These are phyloP conservation scores for Penicillium longicatenatum DNA, from an alignment of 495 filamentous ascomycete genomes.

Conservation along the genomic window DNA sequence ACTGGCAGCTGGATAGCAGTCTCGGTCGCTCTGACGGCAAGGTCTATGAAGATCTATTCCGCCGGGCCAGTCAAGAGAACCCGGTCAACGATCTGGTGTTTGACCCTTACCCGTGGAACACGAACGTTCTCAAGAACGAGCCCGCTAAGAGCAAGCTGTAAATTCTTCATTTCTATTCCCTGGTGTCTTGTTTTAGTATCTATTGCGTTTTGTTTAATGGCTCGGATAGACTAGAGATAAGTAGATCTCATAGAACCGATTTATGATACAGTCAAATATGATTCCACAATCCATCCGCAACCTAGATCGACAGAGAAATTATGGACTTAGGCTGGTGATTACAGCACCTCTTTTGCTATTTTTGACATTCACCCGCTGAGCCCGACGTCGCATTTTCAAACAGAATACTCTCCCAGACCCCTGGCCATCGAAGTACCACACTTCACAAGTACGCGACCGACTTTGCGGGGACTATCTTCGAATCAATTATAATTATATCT, in stretches of 20 bases:
- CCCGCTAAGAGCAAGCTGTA: constrained; percentile 44
- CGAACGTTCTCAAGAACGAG: constrained; percentile 57
- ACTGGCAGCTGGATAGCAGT: constrained; percentile 69
- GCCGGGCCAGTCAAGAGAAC: constrained; percentile 65
- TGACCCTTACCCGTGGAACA: constrained; percentile 67
- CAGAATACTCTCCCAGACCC: background rate
- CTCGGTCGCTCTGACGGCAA: constrained; percentile 66
- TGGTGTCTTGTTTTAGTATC: background rate
- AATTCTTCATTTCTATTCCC: constrained; percentile 2
- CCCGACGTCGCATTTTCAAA: no score
- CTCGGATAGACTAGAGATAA: constrained; percentile 3
- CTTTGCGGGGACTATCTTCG: no score
- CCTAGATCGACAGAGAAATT: no score
- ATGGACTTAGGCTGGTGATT: no score
- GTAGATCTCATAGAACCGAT: constrained; percentile 1
- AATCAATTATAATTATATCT: no score
- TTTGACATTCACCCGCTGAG: no score
- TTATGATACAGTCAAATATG: background rate
- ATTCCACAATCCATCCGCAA: no score
- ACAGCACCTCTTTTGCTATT: no score
- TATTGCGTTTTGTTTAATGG: constrained; percentile 4
- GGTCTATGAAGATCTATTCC: constrained; percentile 70
- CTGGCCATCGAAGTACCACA: no score
- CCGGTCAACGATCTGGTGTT: constrained; percentile 66
- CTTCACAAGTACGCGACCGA: no score